Evolutionary conservation across 768 basidiomycete genomes (phyloP).

Genomic region (Sporobolomyces phaffii): DNA sequence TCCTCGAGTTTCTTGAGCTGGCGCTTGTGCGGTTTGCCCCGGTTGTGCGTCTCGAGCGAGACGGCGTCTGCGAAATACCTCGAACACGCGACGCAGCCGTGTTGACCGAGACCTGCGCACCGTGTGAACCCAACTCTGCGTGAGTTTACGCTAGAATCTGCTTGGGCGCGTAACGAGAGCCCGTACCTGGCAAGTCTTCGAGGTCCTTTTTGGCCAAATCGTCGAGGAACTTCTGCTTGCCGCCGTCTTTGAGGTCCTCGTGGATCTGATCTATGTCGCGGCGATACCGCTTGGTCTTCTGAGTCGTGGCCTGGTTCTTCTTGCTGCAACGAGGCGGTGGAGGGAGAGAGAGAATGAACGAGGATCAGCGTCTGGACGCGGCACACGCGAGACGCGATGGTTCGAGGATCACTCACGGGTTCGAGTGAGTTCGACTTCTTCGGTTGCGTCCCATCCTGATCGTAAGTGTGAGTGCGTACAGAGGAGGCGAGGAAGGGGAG

Average conservation of each 20-base stretch:
- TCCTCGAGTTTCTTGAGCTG: slow-evolving; percentile 35
- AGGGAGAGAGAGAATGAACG: not conserved
- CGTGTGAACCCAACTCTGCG: no score
- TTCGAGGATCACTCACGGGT: slow-evolving; percentile 20
- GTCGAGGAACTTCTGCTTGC: slow-evolving; percentile 28
- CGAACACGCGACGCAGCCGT: slow-evolving; percentile 33
- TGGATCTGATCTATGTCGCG: slow-evolving; percentile 38
- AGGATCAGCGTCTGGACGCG: not conserved
- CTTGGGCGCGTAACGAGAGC: no score
- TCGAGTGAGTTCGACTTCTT: slow-evolving; percentile 30
- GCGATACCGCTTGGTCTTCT: slow-evolving; percentile 28
- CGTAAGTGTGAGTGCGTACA: not conserved
- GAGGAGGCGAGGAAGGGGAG: not conserved
- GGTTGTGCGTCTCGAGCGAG: slow-evolving; percentile 31
- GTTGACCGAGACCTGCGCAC: slow-evolving; percentile 27
- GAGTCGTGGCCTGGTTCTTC: slow-evolving; percentile 34
- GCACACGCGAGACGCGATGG: not conserved
- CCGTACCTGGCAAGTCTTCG: slow-evolving; percentile 36
- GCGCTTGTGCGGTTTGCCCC: slow-evolving; percentile 37
- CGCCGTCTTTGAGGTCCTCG: slow-evolving; percentile 32
- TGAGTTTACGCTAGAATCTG: no score
- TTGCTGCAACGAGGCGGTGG: slow-evolving; percentile 18
- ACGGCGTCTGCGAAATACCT: slow-evolving; percentile 34
- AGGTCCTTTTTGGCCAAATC: slow-evolving; percentile 33
- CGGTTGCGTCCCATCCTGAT: slow-evolving; percentile 32